Evolutionary conservation across 2,329 filamentous ascomycete genomes (phyloP).

Genomic region (Cadophora sp.): DNA sequence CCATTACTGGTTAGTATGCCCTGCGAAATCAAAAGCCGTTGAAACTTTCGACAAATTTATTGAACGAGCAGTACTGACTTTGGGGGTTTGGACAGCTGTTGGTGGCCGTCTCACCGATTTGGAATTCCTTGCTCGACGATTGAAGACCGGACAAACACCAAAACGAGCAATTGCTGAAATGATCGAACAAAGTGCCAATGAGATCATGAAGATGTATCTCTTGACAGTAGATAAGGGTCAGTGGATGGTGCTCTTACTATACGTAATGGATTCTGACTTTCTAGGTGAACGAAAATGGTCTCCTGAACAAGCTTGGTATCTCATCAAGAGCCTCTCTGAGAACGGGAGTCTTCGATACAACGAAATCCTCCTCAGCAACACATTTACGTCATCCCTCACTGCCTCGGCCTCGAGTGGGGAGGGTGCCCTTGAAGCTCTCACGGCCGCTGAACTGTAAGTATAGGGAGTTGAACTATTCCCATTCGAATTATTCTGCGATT

Average conservation of each 20-base stretch:
- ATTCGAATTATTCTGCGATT: not conserved
- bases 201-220: constrained; percentile 93
- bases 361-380: constrained; percentile 77
- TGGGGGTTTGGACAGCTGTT: constrained; percentile 55
- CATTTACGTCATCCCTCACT: constrained; percentile 68
- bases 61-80: not conserved
- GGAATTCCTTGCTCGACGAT: constrained; percentile 88
- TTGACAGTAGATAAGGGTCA: constrained; percentile 56
- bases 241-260: not conserved
- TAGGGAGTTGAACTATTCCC: not conserved
- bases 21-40: too few relatives aligned
- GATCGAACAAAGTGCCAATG: constrained; percentile 84
- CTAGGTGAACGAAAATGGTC: constrained; percentile 69
- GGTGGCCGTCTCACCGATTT: constrained; percentile 95
- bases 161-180: constrained; percentile 85
- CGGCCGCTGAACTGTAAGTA: constrained; percentile 74
- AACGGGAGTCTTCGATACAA: constrained; percentile 79
- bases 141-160: constrained; percentile 86
- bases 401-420: constrained; percentile 67
- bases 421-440: constrained; percentile 77
- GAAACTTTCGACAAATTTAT: not conserved
- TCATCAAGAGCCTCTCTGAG: constrained; percentile 80
- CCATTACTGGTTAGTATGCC: constrained; percentile 61
- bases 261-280: not conserved
- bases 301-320: constrained; percentile 85